Conservation (phyloP, 768 basidiomycete genomes). For the Boletales sp. region DNA sequence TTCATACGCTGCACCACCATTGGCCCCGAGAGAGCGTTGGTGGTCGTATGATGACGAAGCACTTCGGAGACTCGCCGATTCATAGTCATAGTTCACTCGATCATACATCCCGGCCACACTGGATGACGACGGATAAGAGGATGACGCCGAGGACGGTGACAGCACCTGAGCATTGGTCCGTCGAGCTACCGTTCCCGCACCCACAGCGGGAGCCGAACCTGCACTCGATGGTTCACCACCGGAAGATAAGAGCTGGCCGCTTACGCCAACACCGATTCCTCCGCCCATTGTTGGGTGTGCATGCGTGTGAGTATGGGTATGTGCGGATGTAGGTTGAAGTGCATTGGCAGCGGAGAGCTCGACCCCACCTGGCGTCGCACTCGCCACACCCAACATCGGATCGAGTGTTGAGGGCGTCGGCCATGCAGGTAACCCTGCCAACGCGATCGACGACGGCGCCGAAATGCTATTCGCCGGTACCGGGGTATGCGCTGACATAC, state of each 20-base stretch:
- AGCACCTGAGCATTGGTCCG: conserved; percentile 14
- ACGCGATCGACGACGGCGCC: conserved; percentile 16
- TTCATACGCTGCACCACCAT: conserved; percentile 14
- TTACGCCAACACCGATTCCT: conserved; percentile 1
- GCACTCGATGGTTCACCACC: conserved; percentile 13
- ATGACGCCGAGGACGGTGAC: conserved; percentile 11
- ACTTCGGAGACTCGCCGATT: conserved; percentile 12
- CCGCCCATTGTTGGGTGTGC: conserved; percentile 12
- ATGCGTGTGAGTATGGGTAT: conserved; percentile 7
- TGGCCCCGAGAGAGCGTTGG: conserved; percentile 14
- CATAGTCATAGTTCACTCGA: conserved; percentile 21
- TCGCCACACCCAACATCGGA: conserved; percentile 31
- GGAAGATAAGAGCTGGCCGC: conserved; percentile 20
- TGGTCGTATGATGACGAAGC: conserved; percentile 21
- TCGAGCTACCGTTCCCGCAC: conserved; percentile 4
- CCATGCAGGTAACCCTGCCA: conserved; percentile 32
- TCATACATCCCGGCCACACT: conserved; percentile 19
- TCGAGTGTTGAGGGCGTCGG: conserved; percentile 27
- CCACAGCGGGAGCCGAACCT: conserved; percentile 1
- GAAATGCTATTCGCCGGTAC: conserved; percentile 11
- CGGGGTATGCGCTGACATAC: conserved; percentile 19
- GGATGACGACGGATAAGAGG: conserved; percentile 17
- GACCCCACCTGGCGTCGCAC: conserved; percentile 30
- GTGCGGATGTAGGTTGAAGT: conserved; percentile 6
- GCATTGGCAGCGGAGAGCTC: conserved; percentile 20